Evolutionary conservation across 1,284 basidiomycete genomes (phyloP).

Genomic region (Amylostereum areolatum): DNA sequence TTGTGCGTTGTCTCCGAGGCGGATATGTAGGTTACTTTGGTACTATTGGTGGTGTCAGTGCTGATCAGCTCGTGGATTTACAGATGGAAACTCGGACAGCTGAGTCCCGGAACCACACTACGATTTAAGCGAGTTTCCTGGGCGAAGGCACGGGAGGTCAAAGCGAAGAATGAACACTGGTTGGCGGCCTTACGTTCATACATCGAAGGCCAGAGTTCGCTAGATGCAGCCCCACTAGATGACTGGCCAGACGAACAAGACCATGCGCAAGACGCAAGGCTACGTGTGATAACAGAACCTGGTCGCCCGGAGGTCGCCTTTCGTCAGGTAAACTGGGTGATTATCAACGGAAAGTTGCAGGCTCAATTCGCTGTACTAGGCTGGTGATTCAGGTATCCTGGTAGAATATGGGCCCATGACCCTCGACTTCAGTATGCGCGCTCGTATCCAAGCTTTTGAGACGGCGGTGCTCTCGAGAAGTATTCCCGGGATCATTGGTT

Average conservation of each 20-base stretch:
- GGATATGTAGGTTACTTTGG: slow-evolving; percentile 49
- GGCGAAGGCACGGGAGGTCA: slow-evolving; percentile 26
- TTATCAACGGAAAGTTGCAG: no score
- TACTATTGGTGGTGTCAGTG: neutral
- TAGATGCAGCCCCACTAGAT: neutral
- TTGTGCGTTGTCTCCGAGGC: slow-evolving; percentile 45
- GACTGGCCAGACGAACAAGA: no score
- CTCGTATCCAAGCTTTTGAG: slow-evolving; percentile 53
- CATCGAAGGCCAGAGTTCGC: neutral
- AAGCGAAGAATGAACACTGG: slow-evolving; percentile 24
- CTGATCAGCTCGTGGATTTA: neutral
- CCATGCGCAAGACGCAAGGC: slow-evolving; percentile 21
- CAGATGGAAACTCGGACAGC: slow-evolving; percentile 62
- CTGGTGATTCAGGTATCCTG: slow-evolving; percentile 51
- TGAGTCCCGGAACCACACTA: slow-evolving; percentile 46
- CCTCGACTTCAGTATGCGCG: slow-evolving; percentile 45
- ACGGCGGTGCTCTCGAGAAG: slow-evolving; percentile 27
- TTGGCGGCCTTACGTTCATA: slow-evolving; percentile 21
- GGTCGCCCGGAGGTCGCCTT: slow-evolving; percentile 30
- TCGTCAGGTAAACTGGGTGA: slow-evolving; percentile 31
- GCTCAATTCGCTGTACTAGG: slow-evolving; percentile 31
- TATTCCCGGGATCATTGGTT: slow-evolving; percentile 33
- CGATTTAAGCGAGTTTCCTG: slow-evolving; percentile 44
- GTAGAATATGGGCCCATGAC: slow-evolving; percentile 52
- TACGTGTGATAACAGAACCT: slow-evolving; percentile 22